Conservation (phyloP, 202 grass and related monocot species). For the Brachypodium distachyon region DNA sequence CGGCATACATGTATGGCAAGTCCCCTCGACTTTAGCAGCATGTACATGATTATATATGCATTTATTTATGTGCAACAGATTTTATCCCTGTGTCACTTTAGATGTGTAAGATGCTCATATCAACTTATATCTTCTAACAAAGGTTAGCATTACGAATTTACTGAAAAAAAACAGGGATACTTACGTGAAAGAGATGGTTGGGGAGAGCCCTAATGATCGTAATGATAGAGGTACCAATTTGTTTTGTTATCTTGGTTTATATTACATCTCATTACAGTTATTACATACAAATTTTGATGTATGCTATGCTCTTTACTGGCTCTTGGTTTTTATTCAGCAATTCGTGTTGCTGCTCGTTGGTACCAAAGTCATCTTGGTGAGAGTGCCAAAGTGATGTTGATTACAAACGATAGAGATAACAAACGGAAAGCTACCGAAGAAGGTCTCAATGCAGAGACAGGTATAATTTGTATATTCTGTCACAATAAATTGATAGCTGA, state of each 20-base stretch:
- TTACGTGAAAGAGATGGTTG: slow-evolving; percentile 92
- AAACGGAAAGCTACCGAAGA: slow-evolving; percentile 84
- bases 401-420: slow-evolving; percentile 94
- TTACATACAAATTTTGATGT: neutral
- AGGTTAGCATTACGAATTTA: neutral
- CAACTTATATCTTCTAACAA: neutral
- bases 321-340: slow-evolving; percentile 39
- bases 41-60: neutral
- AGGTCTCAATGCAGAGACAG: slow-evolving; percentile 75
- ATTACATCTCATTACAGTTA: neutral
- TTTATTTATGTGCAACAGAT: neutral
- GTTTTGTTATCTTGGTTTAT: slow-evolving; percentile 9
- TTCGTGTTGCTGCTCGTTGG: slow-evolving; percentile 90
- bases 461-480: slow-evolving; percentile 25
- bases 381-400: slow-evolving; percentile 58
- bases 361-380: slow-evolving; percentile 88
- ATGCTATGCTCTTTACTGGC: neutral
- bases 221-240: slow-evolving; percentile 73
- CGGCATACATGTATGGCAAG: neutral
- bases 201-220: slow-evolving; percentile 92
- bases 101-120: slow-evolving; percentile 4
- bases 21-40: neutral
- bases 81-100: neutral
- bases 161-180: slow-evolving; percentile 62
- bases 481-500: neutral